Percentiles rank a stretch among this genome's conserved stretches.
phyloP scores from a whole-genome alignment of 1,284 basidiomycete genomes.

The Naganishia sp. region DNA sequence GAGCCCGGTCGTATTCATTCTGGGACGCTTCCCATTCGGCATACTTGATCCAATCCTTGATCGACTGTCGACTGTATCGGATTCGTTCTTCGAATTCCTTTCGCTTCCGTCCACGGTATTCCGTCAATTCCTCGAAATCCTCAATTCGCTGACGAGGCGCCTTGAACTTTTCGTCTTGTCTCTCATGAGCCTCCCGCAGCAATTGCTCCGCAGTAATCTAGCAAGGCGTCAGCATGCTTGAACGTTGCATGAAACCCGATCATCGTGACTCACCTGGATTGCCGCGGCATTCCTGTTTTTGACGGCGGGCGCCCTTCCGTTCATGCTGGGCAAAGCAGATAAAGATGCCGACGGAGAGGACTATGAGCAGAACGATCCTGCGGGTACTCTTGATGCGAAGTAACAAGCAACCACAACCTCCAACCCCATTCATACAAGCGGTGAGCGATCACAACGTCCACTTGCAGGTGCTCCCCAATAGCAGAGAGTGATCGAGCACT shows the following conservation, averaged over 20 bases:
- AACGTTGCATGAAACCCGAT: neutral
- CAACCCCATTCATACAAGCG: neutral
- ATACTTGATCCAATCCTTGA: conserved; percentile 63
- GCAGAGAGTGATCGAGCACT: neutral
- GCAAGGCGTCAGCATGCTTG: neutral
- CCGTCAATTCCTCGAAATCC: conserved; percentile 94
- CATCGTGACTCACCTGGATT: conserved; percentile 23
- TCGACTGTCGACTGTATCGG: conserved; percentile 68
- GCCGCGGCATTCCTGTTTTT: conserved; percentile 34
- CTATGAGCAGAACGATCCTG: too few species aligned
- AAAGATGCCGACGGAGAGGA: too few species aligned
- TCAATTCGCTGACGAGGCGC: conserved; percentile 94
- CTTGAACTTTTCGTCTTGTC: conserved; percentile 86
- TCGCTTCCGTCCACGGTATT: conserved; percentile 90
- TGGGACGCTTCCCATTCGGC: conserved; percentile 83
- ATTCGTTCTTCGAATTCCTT: conserved; percentile 97
- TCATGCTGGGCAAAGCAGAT: conserved; percentile 1
- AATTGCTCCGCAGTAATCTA: conserved; percentile 97
- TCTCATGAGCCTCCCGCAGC: conserved; percentile 94
- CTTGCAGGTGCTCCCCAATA: neutral
- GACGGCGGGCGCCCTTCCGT: conserved; percentile 29
- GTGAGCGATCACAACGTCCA: neutral
- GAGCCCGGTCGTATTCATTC: conserved; percentile 82
- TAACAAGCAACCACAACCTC: neutral
- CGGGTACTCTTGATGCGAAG: neutral